phyloP scores from a whole-genome alignment of 2,329 filamentous ascomycete genomes.

The Apiospora saccharicola region DNA sequence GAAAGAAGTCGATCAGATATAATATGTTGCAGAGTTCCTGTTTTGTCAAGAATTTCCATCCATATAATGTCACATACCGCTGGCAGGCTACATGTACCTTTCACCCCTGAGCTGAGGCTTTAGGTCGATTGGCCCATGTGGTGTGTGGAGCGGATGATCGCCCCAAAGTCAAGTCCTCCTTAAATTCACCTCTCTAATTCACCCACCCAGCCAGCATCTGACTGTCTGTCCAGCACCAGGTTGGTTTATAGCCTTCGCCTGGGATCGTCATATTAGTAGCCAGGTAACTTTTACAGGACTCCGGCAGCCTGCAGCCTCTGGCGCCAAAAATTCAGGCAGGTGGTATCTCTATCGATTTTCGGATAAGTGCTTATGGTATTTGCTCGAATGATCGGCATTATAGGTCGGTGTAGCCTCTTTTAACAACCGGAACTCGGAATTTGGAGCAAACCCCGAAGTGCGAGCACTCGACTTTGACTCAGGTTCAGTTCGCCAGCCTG shows the following conservation, averaged over 20 bases:
- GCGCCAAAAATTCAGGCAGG: not conserved
- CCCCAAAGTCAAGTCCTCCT: not conserved
- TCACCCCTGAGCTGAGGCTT: not conserved
- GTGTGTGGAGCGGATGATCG: conserved; percentile 4
- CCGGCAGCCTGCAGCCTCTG: not conserved
- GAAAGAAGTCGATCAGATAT: no score
- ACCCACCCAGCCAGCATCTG: not conserved
- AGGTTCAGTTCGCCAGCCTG: not conserved
- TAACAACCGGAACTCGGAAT: not conserved
- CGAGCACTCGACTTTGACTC: not conserved
- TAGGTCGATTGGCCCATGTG: not conserved
- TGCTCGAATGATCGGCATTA: conserved; percentile 9
- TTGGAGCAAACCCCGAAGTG: conserved; percentile 3
- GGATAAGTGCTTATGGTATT: not conserved
- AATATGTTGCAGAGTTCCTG: not conserved
- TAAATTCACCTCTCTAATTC: not conserved
- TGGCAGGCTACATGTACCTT: no score
- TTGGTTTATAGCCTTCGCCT: not conserved
- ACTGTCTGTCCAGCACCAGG: not conserved
- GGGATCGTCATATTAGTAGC: not conserved
- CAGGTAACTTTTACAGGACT: no score
- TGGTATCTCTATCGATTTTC: not conserved
- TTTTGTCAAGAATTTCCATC: not conserved
- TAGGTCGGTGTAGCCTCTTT: not conserved
- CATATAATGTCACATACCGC: not conserved